Evolutionary conservation across 306 rosid genomes (phyloP).

Genomic region (Fagus crenata): DNA sequence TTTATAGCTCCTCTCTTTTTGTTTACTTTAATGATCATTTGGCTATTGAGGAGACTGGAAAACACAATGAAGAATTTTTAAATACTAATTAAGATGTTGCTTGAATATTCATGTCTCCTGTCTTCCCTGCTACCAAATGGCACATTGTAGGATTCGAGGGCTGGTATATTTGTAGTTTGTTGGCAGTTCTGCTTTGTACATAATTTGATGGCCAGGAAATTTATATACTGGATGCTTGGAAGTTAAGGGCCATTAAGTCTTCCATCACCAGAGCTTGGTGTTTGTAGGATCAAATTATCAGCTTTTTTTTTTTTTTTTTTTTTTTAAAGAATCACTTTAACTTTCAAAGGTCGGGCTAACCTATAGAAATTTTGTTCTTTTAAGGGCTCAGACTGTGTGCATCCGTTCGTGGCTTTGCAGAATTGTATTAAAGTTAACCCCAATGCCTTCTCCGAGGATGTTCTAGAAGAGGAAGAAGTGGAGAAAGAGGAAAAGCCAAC

Average conservation of each 20-base stretch:
- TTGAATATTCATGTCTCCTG: neutral
- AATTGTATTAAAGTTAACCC: conserved; percentile 89
- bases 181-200: neutral
- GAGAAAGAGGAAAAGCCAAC: conserved; percentile 40
- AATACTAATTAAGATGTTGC: neutral
- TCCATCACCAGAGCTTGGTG: too few species aligned
- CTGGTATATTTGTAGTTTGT: neutral
- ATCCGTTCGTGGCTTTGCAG: conserved; percentile 81
- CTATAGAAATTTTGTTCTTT: conserved; percentile 23
- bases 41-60: neutral
- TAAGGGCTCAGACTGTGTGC: conserved; percentile 91
- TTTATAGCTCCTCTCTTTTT: neutral
- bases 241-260: neutral
- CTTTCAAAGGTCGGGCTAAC: conserved; percentile 16
- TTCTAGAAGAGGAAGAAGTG: conserved; percentile 51
- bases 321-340: conserved; percentile 7
- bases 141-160: neutral
- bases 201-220: neutral
- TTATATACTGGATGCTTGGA: too few species aligned
- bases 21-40: neutral
- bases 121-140: conserved; percentile 3
- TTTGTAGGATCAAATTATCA: neutral
- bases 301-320: neutral
- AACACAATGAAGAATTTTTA: neutral
- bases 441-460: conserved; percentile 65